Percentiles rank a stretch among this genome's conserved stretches.
These are phyloP conservation scores for Grammothele lineata DNA, from an alignment of 768 basidiomycete genomes.

Conservation along the genomic window DNA sequence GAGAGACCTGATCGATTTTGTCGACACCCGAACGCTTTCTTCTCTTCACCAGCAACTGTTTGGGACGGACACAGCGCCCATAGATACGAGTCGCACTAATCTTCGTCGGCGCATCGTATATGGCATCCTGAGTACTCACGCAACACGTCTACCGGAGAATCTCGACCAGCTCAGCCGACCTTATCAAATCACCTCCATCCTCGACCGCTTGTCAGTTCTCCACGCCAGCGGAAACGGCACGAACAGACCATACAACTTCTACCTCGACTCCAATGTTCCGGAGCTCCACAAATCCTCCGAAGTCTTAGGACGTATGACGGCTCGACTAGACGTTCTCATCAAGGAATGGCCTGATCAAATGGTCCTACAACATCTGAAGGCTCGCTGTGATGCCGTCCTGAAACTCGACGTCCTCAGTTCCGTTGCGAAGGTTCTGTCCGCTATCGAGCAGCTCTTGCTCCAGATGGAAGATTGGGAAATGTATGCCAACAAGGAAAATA, in stretches of 20 bases:
- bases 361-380: slow-evolving; percentile 82
- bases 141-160: slow-evolving; percentile 6
- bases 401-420: slow-evolving; percentile 60
- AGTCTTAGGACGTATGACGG: slow-evolving; percentile 46
- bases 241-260: slow-evolving; percentile 62
- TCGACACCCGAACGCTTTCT: slow-evolving; percentile 38
- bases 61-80: slow-evolving; percentile 19
- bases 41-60: slow-evolving; percentile 47
- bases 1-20: slow-evolving; percentile 26
- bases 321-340: slow-evolving; percentile 52
- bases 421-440: slow-evolving; percentile 76
- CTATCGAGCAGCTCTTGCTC: slow-evolving; percentile 77
- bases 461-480: slow-evolving; percentile 96
- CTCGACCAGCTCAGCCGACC: slow-evolving; percentile 51
- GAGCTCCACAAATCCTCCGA: slow-evolving; percentile 62
- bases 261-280: slow-evolving; percentile 66
- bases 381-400: slow-evolving; percentile 65
- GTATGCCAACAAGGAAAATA: slow-evolving; percentile 90
- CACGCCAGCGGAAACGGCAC: slow-evolving; percentile 16
- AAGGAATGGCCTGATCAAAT: slow-evolving; percentile 96
- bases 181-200: slow-evolving; percentile 45
- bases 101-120: slow-evolving; percentile 5
- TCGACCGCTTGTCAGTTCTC: slow-evolving; percentile 34
- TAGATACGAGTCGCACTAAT: slow-evolving; percentile 24
- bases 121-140: slow-evolving; percentile 9